phyloP scores from a whole-genome alignment of 768 basidiomycete genomes.

The Multifurca ochricompacta region DNA sequence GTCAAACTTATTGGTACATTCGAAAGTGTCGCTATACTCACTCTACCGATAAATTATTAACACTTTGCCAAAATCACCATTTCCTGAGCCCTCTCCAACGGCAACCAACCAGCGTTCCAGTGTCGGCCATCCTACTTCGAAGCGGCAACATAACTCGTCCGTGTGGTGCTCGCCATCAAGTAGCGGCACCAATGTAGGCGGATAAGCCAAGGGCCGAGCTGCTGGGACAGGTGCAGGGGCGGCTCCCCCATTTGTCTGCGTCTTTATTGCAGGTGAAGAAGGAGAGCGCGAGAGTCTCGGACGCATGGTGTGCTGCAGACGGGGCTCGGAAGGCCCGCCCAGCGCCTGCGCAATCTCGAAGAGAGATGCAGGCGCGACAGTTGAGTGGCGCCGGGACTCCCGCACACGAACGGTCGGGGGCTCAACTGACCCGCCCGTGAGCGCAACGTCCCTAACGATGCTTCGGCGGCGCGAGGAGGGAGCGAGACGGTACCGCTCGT shows the following conservation, averaged over 20 bases:
- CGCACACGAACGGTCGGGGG: slow-evolving; percentile 3
- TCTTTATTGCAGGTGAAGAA: slow-evolving; percentile 41
- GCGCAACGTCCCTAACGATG: slow-evolving; percentile 14
- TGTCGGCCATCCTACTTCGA: slow-evolving; percentile 77
- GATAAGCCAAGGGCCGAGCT: slow-evolving; percentile 34
- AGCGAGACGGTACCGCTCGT: slow-evolving; percentile 13
- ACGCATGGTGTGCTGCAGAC: slow-evolving; percentile 25
- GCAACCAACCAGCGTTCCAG: slow-evolving; percentile 63
- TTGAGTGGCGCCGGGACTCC: slow-evolving; percentile 15
- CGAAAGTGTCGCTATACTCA: background rate
- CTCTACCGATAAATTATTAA: slow-evolving; percentile 68
- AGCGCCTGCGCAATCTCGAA: slow-evolving; percentile 21
- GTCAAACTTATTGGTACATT: background rate
- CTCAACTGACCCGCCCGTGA: slow-evolving; percentile 5
- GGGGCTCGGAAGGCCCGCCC: slow-evolving; percentile 1
- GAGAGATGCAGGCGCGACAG: slow-evolving; percentile 8
- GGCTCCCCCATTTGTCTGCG: slow-evolving; percentile 23
- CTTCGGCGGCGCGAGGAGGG: slow-evolving; percentile 16
- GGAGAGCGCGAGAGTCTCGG: slow-evolving; percentile 50
- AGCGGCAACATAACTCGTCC: slow-evolving; percentile 80
- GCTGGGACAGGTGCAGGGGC: slow-evolving; percentile 10
- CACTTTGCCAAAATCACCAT: slow-evolving; percentile 66
- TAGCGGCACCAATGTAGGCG: slow-evolving; percentile 47
- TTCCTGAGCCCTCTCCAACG: slow-evolving; percentile 52
- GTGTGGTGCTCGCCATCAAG: slow-evolving; percentile 89